Evolutionary conservation across 805 yeast species (phyloP), one percentile per base, ranked within the genome.

Genomic region (Monosporozyma yasuniensis): DNA sequence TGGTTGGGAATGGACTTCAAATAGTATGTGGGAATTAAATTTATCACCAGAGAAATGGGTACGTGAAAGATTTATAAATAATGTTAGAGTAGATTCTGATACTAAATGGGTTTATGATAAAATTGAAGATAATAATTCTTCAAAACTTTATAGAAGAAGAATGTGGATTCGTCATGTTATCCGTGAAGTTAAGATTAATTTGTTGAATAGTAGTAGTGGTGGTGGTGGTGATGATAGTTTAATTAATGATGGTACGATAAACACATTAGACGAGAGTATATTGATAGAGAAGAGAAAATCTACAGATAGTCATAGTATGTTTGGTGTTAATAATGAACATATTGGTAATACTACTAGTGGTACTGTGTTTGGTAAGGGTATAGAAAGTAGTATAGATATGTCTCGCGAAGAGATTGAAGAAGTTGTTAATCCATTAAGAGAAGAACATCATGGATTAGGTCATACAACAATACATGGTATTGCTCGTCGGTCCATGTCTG

Each of bases 71-170:
- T 68, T 76, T 47, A 66, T 83, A 12, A 83, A 77, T 50, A 65
- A 78, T 43, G 79, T 83, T 14, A 73, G 72, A 19, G 72, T 85
- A 19, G 95, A 87, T 66, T 70, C 77, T 27, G 89, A 81, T 50
- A 85, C 84, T 39, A 87, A 87, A 64, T 87, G 96, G 96, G 91
- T 86, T 18, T 87, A 87, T 63, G 96, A 87, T 63, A 61, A 65
- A 69, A 64, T 38, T 62, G 65, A 4, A 55, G 56, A 9, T 59
- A 32, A 32, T 32, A 12, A 14, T 1, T 32, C 35, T 14, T 12
- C 66, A 37, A 67, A 66, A 3, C 56, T 66, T 41, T 76, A 71
- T 59, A 71, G 90, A 56, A 72, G 91, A 60, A 72, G 91, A 59
- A 72, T 88, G 63, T 84, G 90, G 90, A 67, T 77, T 4, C 42